Percentiles rank a stretch among this genome's conserved stretches.
Evolutionary conservation across 1,284 basidiomycete genomes (phyloP).

Genomic region (Earliella scabrosa): DNA sequence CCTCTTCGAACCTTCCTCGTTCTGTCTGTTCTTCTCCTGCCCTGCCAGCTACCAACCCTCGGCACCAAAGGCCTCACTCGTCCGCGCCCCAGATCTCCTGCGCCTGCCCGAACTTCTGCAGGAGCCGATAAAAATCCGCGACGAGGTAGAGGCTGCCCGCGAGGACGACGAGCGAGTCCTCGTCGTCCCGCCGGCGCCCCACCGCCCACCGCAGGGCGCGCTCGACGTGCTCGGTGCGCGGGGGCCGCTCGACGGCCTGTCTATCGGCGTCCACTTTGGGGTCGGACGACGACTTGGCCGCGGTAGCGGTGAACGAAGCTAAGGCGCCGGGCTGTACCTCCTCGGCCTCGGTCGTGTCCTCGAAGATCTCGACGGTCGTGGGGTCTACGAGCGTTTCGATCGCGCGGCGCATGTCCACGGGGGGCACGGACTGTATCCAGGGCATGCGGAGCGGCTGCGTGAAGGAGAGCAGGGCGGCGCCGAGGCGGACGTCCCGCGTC

Average conservation of each 20-base stretch:
- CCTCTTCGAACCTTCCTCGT: too few relatives aligned
- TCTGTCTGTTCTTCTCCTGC: neutral
- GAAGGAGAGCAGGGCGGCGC: conserved; percentile 64
- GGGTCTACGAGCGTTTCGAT: conserved; percentile 46
- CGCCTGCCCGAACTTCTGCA: conserved; percentile 22
- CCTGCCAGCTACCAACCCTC: neutral
- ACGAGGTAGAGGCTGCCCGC: conserved; percentile 93
- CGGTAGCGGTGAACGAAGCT: neutral
- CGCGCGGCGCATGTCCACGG: conserved; percentile 49
- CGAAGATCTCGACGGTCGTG: conserved; percentile 45
- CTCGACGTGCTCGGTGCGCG: conserved; percentile 29
- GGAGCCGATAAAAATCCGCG: conserved; percentile 82
- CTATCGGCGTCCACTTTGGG: conserved; percentile 22
- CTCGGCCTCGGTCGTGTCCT: conserved; percentile 30
- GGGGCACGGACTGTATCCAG: conserved; percentile 76
- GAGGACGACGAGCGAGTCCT: conserved; percentile 60
- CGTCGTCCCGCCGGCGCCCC: conserved; percentile 25
- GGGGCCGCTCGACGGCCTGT: conserved; percentile 32
- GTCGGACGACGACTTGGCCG: conserved; percentile 29
- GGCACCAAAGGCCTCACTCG: conserved; percentile 1
- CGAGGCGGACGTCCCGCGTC: conserved; percentile 26
- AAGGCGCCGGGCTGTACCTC: conserved; percentile 18
- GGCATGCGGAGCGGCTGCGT: conserved; percentile 88
- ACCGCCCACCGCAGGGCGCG: conserved; percentile 30
- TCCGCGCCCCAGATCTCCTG: conserved; percentile 22